Base-by-base conservation (phyloP, 2,329 filamentous ascomycete genomes). In the Scytalidium lignicola region DNA sequence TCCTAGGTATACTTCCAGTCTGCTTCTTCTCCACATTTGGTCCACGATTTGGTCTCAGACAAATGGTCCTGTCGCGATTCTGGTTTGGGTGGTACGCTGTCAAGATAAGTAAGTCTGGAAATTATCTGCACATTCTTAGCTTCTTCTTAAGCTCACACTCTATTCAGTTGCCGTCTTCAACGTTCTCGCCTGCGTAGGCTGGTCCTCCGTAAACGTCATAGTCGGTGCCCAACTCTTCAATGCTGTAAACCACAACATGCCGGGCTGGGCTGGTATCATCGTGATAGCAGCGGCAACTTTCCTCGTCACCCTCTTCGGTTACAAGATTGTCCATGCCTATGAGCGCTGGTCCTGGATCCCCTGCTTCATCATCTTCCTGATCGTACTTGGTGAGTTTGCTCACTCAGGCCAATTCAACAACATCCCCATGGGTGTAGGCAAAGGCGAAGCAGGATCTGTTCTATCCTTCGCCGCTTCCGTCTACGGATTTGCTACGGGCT, bases 1-100 rank as follows among this genome's bases (percentile, higher is more conserved):
- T 89, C 3, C 70, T 92, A 9, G 86, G 84, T n/a, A 76, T 86
- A 44, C 62, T 83, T 44, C 84, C 86, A 0, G 86, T 89, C 15
- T 85, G 80, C 62, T 89, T 85, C 68, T 90, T 90, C 72, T 86
- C 84, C 2, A 87, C 81, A 17, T 89, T 90, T 61, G 87, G 88
- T 2, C 83, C 88, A 2, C 70, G 71, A 8, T 90, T 89, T 56
- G 88, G 87, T 3, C 73, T 90, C 55, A 80, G 88, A 48, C 88
- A 90, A 62, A 90, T 91, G 83, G 85, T 90, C 1, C 73, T 91
- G n/a, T 83, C 84, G 10, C 75, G 87, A 29, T 90, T 85, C 68
- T 90, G 77, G 69, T 90, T 90, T 63, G 87, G 87, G 8, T 88
- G 80, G 67, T 83, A 79, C 56, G 77, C 76, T n/a, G 81, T 82